These are phyloP conservation scores for Ilyonectria destructans DNA, from an alignment of 2,329 filamentous ascomycete genomes.

Conservation along the genomic window DNA sequence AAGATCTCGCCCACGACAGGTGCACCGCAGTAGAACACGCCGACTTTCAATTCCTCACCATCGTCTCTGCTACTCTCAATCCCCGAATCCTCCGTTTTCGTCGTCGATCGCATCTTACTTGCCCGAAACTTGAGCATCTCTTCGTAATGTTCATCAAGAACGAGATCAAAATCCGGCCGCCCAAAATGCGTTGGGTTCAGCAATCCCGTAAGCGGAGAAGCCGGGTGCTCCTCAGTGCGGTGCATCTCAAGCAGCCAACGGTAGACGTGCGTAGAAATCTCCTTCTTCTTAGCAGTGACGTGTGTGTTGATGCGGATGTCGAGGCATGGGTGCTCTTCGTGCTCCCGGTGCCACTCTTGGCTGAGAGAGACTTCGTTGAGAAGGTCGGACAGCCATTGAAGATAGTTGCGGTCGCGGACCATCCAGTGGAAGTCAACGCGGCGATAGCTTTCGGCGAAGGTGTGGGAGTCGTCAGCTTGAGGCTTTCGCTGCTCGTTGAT, in stretches of 20 bases:
- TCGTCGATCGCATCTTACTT: slow-evolving; percentile 37
- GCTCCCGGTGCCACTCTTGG: slow-evolving; percentile 57
- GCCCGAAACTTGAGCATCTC: slow-evolving; percentile 63
- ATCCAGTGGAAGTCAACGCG: slow-evolving; percentile 75
- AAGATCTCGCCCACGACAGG: slow-evolving; percentile 71
- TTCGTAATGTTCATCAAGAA: slow-evolving; percentile 69
- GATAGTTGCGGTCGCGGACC: slow-evolving; percentile 70
- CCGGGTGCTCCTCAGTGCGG: slow-evolving; percentile 65
- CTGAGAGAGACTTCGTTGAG: slow-evolving; percentile 65
- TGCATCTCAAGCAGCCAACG: slow-evolving; percentile 72
- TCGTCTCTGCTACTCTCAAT: slow-evolving; percentile 21
- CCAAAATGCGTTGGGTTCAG: slow-evolving; percentile 71
- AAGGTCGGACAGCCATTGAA: slow-evolving; percentile 72
- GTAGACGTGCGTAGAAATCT: slow-evolving; percentile 69
- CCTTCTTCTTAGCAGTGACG: slow-evolving; percentile 69
- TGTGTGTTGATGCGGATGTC: slow-evolving; percentile 72
- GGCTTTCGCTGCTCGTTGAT: slow-evolving; percentile 38
- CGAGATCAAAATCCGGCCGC: slow-evolving; percentile 67
- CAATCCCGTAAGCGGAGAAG: slow-evolving; percentile 69
- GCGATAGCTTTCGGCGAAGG: slow-evolving; percentile 59
- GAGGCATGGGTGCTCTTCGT: slow-evolving; percentile 58
- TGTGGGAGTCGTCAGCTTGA: slow-evolving; percentile 37
- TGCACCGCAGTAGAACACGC: slow-evolving; percentile 71
- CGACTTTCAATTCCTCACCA: slow-evolving; percentile 63
- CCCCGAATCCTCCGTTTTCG: not conserved